A percentile compares a stretch with the other conserved stretches of the same genome.
Evolutionary conservation across 495 filamentous ascomycete species (phyloP).

Genomic region (Podospora appendiculata): DNA sequence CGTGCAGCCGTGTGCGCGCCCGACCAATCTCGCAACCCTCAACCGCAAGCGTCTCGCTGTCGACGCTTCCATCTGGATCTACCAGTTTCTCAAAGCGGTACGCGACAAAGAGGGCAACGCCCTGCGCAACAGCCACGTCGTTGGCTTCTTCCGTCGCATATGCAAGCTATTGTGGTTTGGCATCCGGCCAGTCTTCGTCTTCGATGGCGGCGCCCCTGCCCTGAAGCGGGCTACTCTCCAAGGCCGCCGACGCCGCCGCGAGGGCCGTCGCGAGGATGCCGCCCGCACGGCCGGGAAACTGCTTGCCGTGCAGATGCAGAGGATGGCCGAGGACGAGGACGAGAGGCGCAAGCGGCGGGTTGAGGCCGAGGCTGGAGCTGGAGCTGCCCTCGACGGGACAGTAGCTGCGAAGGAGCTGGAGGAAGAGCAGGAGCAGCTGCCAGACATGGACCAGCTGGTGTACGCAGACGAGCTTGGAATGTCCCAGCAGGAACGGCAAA

Average conservation of each 20-base stretch:
- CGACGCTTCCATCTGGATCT: constrained; percentile 99
- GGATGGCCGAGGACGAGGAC: constrained; percentile 75
- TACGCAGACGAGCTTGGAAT: constrained; percentile 86
- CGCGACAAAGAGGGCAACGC: constrained; percentile 98
- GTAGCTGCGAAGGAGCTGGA: constrained; percentile 21
- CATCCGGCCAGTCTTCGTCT: constrained; percentile 96
- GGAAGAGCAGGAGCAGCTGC: constrained; percentile 56
- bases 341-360: constrained; percentile 50
- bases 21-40: constrained; percentile 89
- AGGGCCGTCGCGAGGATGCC: constrained; percentile 90
- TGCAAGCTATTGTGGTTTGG: constrained; percentile 95
- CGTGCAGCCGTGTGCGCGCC: constrained; percentile 80
- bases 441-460: constrained; percentile 57
- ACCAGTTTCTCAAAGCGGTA: constrained; percentile 97
- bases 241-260: constrained; percentile 66
- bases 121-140: constrained; percentile 85
- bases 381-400: not conserved
- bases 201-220: constrained; percentile 88
- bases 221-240: constrained; percentile 88
- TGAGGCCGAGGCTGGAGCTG: constrained; percentile 2
- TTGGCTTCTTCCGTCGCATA: constrained; percentile 96
- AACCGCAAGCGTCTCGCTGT: constrained; percentile 92
- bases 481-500: constrained; percentile 65
- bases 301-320: constrained; percentile 86
- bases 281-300: constrained; percentile 81